Percentiles rank a stretch among this genome's conserved stretches.
phyloP scores from a whole-genome alignment of 225 moss, liverwort and hornwort genomes.

The Anthoceros angustus region DNA sequence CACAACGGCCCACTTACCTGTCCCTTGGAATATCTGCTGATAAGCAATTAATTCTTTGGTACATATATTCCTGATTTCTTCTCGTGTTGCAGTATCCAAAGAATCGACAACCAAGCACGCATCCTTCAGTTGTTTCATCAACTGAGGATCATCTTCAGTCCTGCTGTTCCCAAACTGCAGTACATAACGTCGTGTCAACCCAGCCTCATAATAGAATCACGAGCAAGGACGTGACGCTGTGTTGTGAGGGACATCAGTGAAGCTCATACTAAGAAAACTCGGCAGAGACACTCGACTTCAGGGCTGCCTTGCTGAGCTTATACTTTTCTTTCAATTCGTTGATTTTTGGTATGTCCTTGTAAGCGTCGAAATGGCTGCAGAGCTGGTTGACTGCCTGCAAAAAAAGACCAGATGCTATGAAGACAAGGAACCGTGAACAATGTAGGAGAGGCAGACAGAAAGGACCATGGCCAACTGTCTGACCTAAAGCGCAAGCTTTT shows the following conservation, averaged over 20 bases:
- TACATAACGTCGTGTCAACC: neutral
- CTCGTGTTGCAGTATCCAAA: slow-evolving; percentile 84
- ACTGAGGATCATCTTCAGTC: slow-evolving; percentile 94
- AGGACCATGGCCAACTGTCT: neutral
- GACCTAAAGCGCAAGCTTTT: neutral
- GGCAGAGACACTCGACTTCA: slow-evolving; percentile 92
- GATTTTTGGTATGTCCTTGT: slow-evolving; percentile 90
- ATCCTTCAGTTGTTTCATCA: slow-evolving; percentile 98
- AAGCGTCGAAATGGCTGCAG: slow-evolving; percentile 92
- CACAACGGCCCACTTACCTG: slow-evolving; percentile 31
- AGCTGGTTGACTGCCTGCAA: slow-evolving; percentile 96
- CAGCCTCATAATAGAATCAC: no score
- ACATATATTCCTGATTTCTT: slow-evolving; percentile 89
- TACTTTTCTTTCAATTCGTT: slow-evolving; percentile 93
- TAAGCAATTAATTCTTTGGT: slow-evolving; percentile 96
- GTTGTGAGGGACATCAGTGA: neutral
- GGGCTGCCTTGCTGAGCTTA: slow-evolving; percentile 80
- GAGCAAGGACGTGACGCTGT: neutral
- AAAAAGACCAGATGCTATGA: neutral
- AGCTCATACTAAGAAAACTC: slow-evolving; percentile 73
- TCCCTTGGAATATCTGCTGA: slow-evolving; percentile 98
- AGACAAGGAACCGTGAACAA: neutral
- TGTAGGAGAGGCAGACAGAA: neutral
- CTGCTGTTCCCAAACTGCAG: slow-evolving; percentile 74
- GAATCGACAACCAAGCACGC: slow-evolving; percentile 90